Conservation (phyloP, 1,139 yeast genomes). For the Scheffersomyces quercinus region DNA sequence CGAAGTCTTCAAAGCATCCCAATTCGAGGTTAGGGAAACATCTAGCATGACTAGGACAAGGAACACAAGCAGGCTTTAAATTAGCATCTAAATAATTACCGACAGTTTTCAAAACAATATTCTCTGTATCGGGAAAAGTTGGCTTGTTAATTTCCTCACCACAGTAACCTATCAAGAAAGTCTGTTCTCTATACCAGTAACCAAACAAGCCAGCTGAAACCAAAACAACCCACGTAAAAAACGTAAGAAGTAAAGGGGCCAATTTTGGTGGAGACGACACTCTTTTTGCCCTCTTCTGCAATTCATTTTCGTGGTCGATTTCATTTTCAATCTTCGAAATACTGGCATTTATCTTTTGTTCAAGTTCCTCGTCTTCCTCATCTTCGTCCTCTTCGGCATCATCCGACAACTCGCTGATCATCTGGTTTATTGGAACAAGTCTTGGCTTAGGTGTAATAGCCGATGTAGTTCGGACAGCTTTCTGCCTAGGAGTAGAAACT, state of each 20-base stretch:
- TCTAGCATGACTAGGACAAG: slow-evolving; percentile 80
- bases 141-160: slow-evolving; percentile 52
- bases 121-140: slow-evolving; percentile 30
- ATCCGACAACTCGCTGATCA: slow-evolving; percentile 6
- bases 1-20: slow-evolving; percentile 71
- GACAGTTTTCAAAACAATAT: slow-evolving; percentile 18
- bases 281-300: neutral
- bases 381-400: slow-evolving; percentile 14
- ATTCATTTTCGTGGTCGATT: slow-evolving; percentile 1
- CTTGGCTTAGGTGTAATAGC: slow-evolving; percentile 16
- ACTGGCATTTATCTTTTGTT: slow-evolving; percentile 3
- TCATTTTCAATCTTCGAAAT: slow-evolving; percentile 2
- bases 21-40: slow-evolving; percentile 63
- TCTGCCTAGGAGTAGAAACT: slow-evolving; percentile 8
- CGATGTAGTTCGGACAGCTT: neutral
- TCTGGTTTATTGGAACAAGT: slow-evolving; percentile 11
- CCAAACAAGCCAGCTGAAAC: slow-evolving; percentile 33
- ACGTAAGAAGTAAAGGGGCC: slow-evolving; percentile 3
- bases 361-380: slow-evolving; percentile 12
- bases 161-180: slow-evolving; percentile 64
- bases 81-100: slow-evolving; percentile 37
- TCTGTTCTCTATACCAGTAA: slow-evolving; percentile 66
- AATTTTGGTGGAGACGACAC: slow-evolving; percentile 1
- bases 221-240: slow-evolving; percentile 28
- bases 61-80: slow-evolving; percentile 63